Base-by-base conservation (phyloP, 345 rosid genomes). In the Rhodamnia argentea region DNA sequence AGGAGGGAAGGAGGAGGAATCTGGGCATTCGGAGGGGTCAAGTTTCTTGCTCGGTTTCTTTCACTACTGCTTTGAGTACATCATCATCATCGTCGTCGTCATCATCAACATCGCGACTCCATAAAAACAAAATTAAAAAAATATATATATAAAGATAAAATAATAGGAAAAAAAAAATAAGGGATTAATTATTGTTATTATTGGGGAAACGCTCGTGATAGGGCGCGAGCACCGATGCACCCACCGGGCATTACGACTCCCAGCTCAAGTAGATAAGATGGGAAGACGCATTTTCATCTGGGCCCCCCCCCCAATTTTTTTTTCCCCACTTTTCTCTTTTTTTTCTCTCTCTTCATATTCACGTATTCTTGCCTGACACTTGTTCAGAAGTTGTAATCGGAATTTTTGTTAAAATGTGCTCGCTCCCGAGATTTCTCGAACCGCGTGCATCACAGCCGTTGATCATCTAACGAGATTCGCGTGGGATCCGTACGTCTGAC, bases 61-160 rank as follows among this genome's bases (percentile, higher is more conserved):
- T 88, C 91, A 86, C 93, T 86, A 87, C 95, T 83, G 22, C 42
- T 64, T 89, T 92, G 85, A 57, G 85, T 89, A 87, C 95, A 90
- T 88, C 91, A 91, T 15, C 58, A 15, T 52, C 59, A 18, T 52
- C 58, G 1, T 54, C 78, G 10, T 74, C 62, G 88, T 90, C 89
- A 85, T 4, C 76, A 4, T 64, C 74, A 60, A 13, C 74, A 27
- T 60, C 75, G 44, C 32, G 78, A 4, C 78, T 44, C 44, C 8
- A 32, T 87, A 55, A 32, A 15, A 56, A 58, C 58, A n/a, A 60
- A 14, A 52, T 14, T 12, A 52, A 62, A 53, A 64, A 57, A 5
- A 76, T n/a, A n/a, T n/a, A n/a, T n/a, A 37, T 37, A 3, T 7
- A 44, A 4, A 27, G 74, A 16, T 6, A 27, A 24, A 26, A 6